Evolutionary conservation across 2,329 filamentous ascomycete species (phyloP).

Genomic region (Calonectria hawksworthii): DNA sequence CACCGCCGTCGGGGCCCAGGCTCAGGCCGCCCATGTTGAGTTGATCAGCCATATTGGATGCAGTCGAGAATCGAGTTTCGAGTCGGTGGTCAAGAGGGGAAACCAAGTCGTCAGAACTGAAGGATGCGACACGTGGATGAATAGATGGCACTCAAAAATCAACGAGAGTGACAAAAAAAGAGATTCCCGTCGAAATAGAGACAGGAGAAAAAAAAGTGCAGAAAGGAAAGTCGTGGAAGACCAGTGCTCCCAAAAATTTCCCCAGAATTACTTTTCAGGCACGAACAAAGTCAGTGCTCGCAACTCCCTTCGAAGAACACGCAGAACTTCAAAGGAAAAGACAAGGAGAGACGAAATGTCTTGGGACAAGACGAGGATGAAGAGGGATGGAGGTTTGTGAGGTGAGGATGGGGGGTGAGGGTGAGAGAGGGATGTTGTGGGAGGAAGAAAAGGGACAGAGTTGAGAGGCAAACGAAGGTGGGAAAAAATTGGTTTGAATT

Average conservation of each 20-base stretch:
- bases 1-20: slow-evolving; percentile 63
- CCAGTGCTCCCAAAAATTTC: slow-evolving; percentile 50
- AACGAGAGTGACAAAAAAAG: slow-evolving; percentile 45
- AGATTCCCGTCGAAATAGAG: slow-evolving; percentile 47
- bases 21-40: slow-evolving; percentile 85
- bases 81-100: slow-evolving; percentile 35
- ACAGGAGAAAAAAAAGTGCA: slow-evolving; percentile 45
- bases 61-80: slow-evolving; percentile 39
- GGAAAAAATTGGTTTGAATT: slow-evolving; percentile 53
- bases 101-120: slow-evolving; percentile 39
- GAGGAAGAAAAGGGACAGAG: slow-evolving; percentile 50
- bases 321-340: slow-evolving; percentile 63
- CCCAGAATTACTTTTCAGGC: slow-evolving; percentile 50
- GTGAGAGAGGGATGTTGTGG: slow-evolving; percentile 51
- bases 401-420: slow-evolving; percentile 48
- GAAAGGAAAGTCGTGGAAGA: slow-evolving; percentile 52
- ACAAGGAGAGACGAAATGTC: slow-evolving; percentile 56
- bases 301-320: slow-evolving; percentile 58
- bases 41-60: slow-evolving; percentile 81
- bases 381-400: slow-evolving; percentile 48
- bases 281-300: slow-evolving; percentile 50
- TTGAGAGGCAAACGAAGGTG: slow-evolving; percentile 50
- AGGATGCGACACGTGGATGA: slow-evolving; percentile 32
- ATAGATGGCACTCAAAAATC: slow-evolving; percentile 47
- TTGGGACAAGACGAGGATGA: slow-evolving; percentile 49